Conservation (phyloP, 2,329 filamentous ascomycete genomes). For the Phoma herbarum region DNA sequence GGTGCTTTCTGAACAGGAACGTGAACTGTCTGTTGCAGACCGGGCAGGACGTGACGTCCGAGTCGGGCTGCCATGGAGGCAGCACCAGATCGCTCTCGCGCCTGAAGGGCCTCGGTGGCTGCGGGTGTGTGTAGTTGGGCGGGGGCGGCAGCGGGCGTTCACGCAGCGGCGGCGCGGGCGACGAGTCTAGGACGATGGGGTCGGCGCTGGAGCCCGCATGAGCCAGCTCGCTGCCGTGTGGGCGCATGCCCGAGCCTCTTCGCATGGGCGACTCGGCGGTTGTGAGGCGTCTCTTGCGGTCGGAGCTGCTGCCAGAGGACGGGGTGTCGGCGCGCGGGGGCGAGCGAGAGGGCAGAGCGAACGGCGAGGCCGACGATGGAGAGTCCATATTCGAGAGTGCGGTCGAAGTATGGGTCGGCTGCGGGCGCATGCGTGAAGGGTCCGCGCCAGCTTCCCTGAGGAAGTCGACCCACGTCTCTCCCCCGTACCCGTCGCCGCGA, state of each 20-base stretch:
- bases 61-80: constrained; percentile 88
- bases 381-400: constrained; percentile 14
- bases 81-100: constrained; percentile 61
- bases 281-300: constrained; percentile 50
- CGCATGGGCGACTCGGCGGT: constrained; percentile 44
- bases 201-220: constrained; percentile 29
- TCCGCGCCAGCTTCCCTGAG: constrained; percentile 37
- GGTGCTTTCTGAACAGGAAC: constrained; percentile 88
- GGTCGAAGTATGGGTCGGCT: neutral
- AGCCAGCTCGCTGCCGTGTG: constrained; percentile 30
- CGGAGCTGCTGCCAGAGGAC: constrained; percentile 35
- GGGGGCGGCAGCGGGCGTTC: constrained; percentile 25
- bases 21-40: constrained; percentile 84
- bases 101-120: constrained; percentile 20
- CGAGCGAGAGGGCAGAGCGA: constrained; percentile 33
- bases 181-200: constrained; percentile 35
- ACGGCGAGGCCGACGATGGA: neutral
- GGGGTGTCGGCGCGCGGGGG: constrained; percentile 28
- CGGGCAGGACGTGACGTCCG: constrained; percentile 81
- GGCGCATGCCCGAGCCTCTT: constrained; percentile 39
- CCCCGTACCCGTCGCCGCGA: constrained; percentile 32
- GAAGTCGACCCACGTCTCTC: constrained; percentile 51
- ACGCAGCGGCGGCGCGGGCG: constrained; percentile 25
- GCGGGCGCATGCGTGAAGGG: neutral
- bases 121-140: constrained; percentile 19